A percentile compares a stretch with the other conserved stretches of the same genome.
These are phyloP conservation scores for Glonium stellatum DNA, from an alignment of 495 filamentous ascomycete species.

Conservation along the genomic window DNA sequence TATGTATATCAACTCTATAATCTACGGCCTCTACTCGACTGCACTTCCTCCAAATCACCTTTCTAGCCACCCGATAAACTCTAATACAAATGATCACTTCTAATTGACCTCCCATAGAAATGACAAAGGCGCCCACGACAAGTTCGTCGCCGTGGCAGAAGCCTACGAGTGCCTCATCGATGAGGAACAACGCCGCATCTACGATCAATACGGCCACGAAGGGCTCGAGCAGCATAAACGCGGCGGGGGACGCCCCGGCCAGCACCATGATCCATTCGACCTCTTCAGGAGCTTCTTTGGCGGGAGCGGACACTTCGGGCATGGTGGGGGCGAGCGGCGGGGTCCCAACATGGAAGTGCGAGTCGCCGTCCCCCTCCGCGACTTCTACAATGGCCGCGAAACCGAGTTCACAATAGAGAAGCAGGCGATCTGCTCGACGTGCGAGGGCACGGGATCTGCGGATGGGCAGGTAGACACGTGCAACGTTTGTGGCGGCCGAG, in stretches of 20 bases:
- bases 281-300: slow-evolving; percentile 97
- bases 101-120: slow-evolving; percentile 42
- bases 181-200: slow-evolving; percentile 74
- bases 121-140: slow-evolving; percentile 74
- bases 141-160: slow-evolving; percentile 91
- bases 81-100: slow-evolving; percentile 5
- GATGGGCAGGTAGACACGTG: slow-evolving; percentile 80
- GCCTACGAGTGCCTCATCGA: slow-evolving; percentile 92
- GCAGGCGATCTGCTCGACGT: slow-evolving; percentile 89
- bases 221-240: slow-evolving; percentile 78
- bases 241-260: slow-evolving; percentile 50
- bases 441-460: slow-evolving; percentile 76
- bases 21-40: not conserved
- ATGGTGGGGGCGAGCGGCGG: slow-evolving; percentile 64
- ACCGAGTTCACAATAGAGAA: slow-evolving; percentile 87
- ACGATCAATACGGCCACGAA: slow-evolving; percentile 93
- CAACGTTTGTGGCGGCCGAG: slow-evolving; percentile 65
- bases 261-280: slow-evolving; percentile 86
- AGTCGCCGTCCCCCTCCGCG: slow-evolving; percentile 70
- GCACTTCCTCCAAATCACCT: not conserved
- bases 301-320: slow-evolving; percentile 74
- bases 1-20: slow-evolving; percentile 41
- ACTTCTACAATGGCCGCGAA: slow-evolving; percentile 86
- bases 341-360: slow-evolving; percentile 89
- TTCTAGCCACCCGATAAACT: slow-evolving; percentile 6